phyloP scores from a whole-genome alignment of 192 early-diverging fungal genomes.

The Linnemannia zychae region DNA sequence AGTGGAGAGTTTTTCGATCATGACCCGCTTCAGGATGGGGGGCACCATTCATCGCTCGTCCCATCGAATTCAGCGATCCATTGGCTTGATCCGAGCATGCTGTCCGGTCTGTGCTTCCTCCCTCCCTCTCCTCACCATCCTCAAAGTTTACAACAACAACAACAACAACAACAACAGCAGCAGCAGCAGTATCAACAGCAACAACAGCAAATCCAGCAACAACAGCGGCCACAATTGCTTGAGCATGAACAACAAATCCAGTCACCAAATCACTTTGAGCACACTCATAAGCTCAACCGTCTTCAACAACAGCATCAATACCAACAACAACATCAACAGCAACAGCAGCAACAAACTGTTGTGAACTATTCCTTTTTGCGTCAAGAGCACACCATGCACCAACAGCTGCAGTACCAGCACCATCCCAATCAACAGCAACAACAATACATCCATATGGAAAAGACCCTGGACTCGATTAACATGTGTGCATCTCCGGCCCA shows the following conservation, averaged over 20 bases:
- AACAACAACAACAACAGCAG: background rate
- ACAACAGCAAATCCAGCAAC: background rate
- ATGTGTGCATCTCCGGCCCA: background rate
- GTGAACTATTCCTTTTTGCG: background rate
- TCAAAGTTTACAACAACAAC: background rate
- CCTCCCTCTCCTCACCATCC: background rate
- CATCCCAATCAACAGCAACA: background rate
- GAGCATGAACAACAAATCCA: background rate
- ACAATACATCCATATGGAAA: background rate
- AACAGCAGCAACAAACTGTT: background rate
- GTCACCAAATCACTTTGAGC: background rate
- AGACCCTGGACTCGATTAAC: background rate
- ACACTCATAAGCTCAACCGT: background rate
- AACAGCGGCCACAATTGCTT: background rate
- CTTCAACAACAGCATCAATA: background rate
- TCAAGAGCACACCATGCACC: background rate
- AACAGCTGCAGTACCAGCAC: background rate
- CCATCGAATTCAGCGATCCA: background rate
- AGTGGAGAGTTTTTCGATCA: background rate
- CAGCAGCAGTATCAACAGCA: background rate
- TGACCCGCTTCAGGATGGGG: background rate
- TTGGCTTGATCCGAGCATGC: background rate
- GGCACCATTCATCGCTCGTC: background rate
- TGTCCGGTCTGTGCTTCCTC: background rate
- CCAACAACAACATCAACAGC: background rate